These are phyloP conservation scores for Kalanchoe fedtschenkoi DNA, from an alignment of 164 flowering plant genomes.

Conservation along the genomic window DNA sequence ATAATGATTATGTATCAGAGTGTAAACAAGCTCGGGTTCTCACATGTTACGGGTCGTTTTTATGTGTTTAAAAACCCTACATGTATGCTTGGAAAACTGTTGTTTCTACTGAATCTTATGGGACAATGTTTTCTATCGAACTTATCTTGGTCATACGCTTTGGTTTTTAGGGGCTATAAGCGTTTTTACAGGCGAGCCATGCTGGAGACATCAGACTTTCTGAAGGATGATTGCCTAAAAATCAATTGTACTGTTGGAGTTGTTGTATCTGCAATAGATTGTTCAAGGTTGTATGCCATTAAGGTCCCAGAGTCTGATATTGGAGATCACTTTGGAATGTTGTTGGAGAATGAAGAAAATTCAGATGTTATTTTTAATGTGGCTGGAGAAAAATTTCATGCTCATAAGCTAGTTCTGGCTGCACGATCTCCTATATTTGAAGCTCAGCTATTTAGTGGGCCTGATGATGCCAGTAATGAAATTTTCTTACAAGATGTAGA, in stretches of 20 bases:
- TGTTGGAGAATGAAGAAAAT: conserved; percentile 76
- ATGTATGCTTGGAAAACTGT: background rate
- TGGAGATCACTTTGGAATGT: conserved; percentile 65
- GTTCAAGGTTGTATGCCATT: conserved; percentile 51
- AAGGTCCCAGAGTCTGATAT: conserved; percentile 79
- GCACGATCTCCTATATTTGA: conserved; percentile 81
- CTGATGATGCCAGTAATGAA: conserved; percentile 40
- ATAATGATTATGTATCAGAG: no score
- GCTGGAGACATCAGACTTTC: conserved; percentile 86
- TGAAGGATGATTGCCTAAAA: conserved; percentile 78
- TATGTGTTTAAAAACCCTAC: background rate
- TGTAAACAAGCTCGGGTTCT: no score
- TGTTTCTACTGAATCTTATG: background rate
- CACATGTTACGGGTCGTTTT: background rate
- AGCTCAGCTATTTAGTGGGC: conserved; percentile 36
- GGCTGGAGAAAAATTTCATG: conserved; percentile 68
- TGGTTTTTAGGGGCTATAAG: conserved; percentile 75
- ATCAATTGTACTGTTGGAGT: conserved; percentile 91
- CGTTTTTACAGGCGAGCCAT: conserved; percentile 75
- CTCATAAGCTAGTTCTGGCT: conserved; percentile 87
- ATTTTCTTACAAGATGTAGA: conserved; percentile 60
- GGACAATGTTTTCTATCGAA: background rate
- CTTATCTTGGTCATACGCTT: background rate
- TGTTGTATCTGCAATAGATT: conserved; percentile 73
- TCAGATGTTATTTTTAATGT: conserved; percentile 81